Percentiles rank a stretch among this genome's conserved stretches.
phyloP scores from a whole-genome alignment of 2,329 filamentous ascomycete genomes.

The Trichoderma cornu-damae region DNA sequence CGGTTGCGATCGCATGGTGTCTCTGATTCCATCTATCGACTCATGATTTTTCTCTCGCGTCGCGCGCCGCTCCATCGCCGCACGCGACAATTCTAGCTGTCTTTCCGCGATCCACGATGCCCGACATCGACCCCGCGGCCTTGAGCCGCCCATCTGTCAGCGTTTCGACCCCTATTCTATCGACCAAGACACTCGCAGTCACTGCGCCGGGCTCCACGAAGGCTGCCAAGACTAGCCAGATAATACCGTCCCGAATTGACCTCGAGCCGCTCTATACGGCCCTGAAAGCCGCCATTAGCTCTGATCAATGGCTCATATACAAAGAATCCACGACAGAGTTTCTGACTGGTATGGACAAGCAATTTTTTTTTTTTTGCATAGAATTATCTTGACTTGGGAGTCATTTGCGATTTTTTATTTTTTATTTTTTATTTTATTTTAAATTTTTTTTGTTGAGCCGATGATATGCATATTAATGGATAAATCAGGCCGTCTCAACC shows the following conservation, averaged over 20 bases:
- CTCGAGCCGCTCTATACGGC: constrained; percentile 60
- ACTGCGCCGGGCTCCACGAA: constrained; percentile 47
- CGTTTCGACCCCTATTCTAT: constrained; percentile 55
- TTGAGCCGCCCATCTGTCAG: constrained; percentile 56
- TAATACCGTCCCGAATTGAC: constrained; percentile 62
- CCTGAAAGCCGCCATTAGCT: constrained; percentile 54
- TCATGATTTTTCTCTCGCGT: constrained; percentile 40
- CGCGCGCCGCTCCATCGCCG: constrained; percentile 43
- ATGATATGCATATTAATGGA: constrained; percentile 4
- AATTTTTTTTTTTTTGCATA: neutral
- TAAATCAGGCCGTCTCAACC: constrained; percentile 55
- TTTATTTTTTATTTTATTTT: no score
- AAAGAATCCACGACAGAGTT: constrained; percentile 60
- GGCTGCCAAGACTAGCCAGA: constrained; percentile 54
- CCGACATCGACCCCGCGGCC: constrained; percentile 66
- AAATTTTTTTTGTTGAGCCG: neutral
- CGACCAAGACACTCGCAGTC: constrained; percentile 53
- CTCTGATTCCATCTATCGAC: constrained; percentile 37
- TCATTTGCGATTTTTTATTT: neutral
- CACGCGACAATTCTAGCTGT: constrained; percentile 42
- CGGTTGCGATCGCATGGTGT: constrained; percentile 40
- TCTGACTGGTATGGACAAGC: constrained; percentile 48
- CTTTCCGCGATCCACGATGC: constrained; percentile 44
- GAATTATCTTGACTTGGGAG: neutral
- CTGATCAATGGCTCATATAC: constrained; percentile 59